A percentile compares a stretch with the other conserved stretches of the same genome.
phyloP scores from a whole-genome alignment of 352 stramenopile genomes.

The Saprolegnia parasitica region DNA sequence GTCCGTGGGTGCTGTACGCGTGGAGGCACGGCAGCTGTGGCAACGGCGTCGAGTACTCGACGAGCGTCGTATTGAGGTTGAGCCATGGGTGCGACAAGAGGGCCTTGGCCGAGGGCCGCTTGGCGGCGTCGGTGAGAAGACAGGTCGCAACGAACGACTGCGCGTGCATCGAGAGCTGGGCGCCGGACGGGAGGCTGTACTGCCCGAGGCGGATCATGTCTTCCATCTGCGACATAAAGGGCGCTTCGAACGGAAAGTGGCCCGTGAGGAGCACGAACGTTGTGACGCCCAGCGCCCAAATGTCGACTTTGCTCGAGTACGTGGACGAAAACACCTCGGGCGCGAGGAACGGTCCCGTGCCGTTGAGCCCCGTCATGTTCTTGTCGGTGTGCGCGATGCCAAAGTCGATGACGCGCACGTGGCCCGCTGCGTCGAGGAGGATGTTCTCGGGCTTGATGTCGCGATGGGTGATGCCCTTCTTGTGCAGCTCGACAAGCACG shows the following conservation, averaged over 20 bases:
- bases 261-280: constrained; percentile 73
- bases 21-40: constrained; percentile 15
- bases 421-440: constrained; percentile 43
- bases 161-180: constrained; percentile 53
- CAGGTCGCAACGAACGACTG: constrained; percentile 78
- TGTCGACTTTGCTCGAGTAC: constrained; percentile 64
- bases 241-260: constrained; percentile 64
- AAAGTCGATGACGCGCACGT: constrained; percentile 70
- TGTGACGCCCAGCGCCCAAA: constrained; percentile 75
- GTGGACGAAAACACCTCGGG: constrained; percentile 68
- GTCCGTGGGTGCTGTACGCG: neutral
- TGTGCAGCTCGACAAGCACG: constrained; percentile 66
- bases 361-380: constrained; percentile 74
- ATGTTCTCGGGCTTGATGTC: constrained; percentile 85
- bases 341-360: constrained; percentile 80
- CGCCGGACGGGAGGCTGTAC: constrained; percentile 53
- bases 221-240: constrained; percentile 78
- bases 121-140: constrained; percentile 50
- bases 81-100: constrained; percentile 72
- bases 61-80: constrained; percentile 35
- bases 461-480: constrained; percentile 68
- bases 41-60: constrained; percentile 22
- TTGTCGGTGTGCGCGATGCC: constrained; percentile 55
- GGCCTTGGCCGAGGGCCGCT: constrained; percentile 55
- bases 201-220: constrained; percentile 69